These are phyloP conservation scores for Plectosphaerella plurivora DNA, from an alignment of 2,329 filamentous ascomycete species.

Conservation along the genomic window DNA sequence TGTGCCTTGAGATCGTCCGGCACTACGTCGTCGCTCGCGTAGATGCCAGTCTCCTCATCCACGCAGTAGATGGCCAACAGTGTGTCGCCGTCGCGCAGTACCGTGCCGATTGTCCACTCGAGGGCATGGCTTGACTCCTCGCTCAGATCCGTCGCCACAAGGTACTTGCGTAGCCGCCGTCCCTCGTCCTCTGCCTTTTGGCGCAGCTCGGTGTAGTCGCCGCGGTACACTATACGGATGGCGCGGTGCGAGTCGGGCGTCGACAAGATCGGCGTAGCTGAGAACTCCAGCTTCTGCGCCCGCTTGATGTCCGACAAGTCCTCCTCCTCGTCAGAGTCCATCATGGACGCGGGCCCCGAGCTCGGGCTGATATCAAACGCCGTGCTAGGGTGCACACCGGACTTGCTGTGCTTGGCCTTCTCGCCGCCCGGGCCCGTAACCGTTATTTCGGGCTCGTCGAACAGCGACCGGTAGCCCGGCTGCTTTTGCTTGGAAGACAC, in stretches of 20 bases:
- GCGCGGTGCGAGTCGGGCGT: slow-evolving; percentile 74
- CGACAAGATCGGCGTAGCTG: slow-evolving; percentile 73
- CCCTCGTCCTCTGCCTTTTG: slow-evolving; percentile 75
- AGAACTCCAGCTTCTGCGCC: slow-evolving; percentile 79
- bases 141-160: slow-evolving; percentile 93
- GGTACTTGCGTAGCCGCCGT: slow-evolving; percentile 77
- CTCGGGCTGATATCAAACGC: slow-evolving; percentile 69
- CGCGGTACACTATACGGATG: slow-evolving; percentile 84
- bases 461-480: slow-evolving; percentile 58
- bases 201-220: slow-evolving; percentile 74
- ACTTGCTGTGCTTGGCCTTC: slow-evolving; percentile 49
- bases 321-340: slow-evolving; percentile 82
- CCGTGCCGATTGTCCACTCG: slow-evolving; percentile 96
- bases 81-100: slow-evolving; percentile 89
- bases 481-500: slow-evolving; percentile 44
- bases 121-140: slow-evolving; percentile 92
- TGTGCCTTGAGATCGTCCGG: slow-evolving; percentile 72
- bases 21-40: slow-evolving; percentile 44
- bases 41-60: slow-evolving; percentile 75
- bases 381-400: slow-evolving; percentile 72
- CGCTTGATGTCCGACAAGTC: slow-evolving; percentile 80
- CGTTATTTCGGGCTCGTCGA: slow-evolving; percentile 63
- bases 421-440: slow-evolving; percentile 61
- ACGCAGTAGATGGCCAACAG: slow-evolving; percentile 90
- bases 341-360: slow-evolving; percentile 51